Conservation (phyloP, 495 filamentous ascomycete species). For the Aspergillus avenaceus region DNA sequence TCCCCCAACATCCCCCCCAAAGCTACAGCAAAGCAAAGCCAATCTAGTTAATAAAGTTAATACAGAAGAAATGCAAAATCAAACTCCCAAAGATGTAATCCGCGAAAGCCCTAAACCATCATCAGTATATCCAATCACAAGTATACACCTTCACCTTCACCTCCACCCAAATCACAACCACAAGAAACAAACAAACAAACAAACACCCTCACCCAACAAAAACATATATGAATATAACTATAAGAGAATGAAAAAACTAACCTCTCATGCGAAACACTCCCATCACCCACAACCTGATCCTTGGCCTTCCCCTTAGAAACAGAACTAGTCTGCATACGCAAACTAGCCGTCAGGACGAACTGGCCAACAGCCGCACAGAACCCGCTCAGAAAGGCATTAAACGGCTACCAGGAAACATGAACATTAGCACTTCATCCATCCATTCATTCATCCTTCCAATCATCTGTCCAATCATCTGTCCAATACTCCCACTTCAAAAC, state of each 20-base stretch:
- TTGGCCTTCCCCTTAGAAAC: constrained; percentile 11
- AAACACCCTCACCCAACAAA: not conserved
- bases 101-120: constrained; percentile 73
- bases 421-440: too few relatives aligned
- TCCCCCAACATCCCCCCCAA: constrained; percentile 3
- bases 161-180: not conserved
- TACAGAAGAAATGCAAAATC: constrained; percentile 97
- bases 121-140: not conserved
- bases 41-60: constrained; percentile 99
- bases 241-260: constrained; percentile 21
- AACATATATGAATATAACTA: not conserved
- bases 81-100: constrained; percentile 94
- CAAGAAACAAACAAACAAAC: not conserved
- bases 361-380: constrained; percentile 95
- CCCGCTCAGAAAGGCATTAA: constrained; percentile 96
- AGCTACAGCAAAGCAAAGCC: constrained; percentile 5
- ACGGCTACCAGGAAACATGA: constrained; percentile 56
- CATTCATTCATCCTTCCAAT: too few relatives aligned
- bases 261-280: constrained; percentile 46
- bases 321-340: constrained; percentile 82
- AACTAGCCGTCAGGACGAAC: constrained; percentile 86
- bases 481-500: too few relatives aligned
- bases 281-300: constrained; percentile 23
- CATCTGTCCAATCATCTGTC: too few relatives aligned
- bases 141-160: too few relatives aligned